Base-by-base conservation (phyloP, 148 eudicot species). In the Nyssa sinensis region DNA sequence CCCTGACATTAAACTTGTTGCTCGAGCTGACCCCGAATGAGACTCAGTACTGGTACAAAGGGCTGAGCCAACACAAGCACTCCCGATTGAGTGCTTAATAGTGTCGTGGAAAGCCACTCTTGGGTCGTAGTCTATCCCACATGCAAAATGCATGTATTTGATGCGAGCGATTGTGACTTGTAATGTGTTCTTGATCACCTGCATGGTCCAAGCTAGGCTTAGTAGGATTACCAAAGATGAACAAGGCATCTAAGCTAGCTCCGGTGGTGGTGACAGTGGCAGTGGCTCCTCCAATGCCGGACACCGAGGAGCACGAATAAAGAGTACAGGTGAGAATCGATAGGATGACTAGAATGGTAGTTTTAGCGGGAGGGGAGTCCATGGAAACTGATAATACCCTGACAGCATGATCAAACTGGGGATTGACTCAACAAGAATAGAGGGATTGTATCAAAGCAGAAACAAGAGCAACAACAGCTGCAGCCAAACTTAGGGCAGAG, bases 251-350 rank as follows among this genome's bases (percentile, higher is more conserved):
- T 17, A 77, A 19, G 19, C 13, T 35, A 3, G 67, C 44, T 59
- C 63, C 81, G 14, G 81, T 77, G n/a, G n/a, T n/a, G n/a, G n/a
- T n/a, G n/a, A n/a, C n/a, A n/a, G 66, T 67, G n/a, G 73, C 73
- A 24, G 80, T 81, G 58, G 93, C 86, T 35, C 89, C 88, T 21
- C 96, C 93, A n/a, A 91, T 84, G 14, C 93, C 96, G 6, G 70
- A 66, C 12, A 83, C 49, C 67, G 89, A 21, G 62, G 86, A 59
- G 8, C 79, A 66, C 1, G 84, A 84, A 67, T 84, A 89, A 1
- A 78, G 60, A 6, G 77, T 66, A 9, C 70, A 2, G 30, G 59
- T 14, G 5, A 31, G 11, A 33, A 81, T 58, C 0, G 77, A 66
- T 3, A 81, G n/a, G 9, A 77, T 8, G 7, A 72, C 69, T 44